A percentile compares a stretch with the other conserved stretches of the same genome.
Conservation (phyloP, 2,329 filamentous ascomycete genomes). For the Intubia oerlemansii region DNA sequence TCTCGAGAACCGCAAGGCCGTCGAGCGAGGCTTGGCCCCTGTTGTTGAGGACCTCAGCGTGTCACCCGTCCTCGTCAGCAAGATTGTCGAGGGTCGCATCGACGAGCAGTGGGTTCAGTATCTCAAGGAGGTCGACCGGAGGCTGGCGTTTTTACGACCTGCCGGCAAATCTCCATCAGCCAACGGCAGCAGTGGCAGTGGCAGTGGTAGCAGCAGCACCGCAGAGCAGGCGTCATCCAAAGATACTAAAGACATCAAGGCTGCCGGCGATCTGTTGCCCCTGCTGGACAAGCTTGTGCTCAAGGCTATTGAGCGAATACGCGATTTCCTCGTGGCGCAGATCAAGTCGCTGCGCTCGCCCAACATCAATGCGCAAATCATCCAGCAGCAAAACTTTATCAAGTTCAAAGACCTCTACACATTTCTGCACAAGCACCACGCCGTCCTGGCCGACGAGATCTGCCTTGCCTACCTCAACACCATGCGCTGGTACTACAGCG, state of each 20-base stretch:
- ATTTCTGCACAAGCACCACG: constrained; percentile 67
- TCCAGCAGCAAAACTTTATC: constrained; percentile 82
- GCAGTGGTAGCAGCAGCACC: too few species aligned
- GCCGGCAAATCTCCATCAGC: too few species aligned
- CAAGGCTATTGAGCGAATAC: constrained; percentile 74
- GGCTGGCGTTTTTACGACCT: too few species aligned
- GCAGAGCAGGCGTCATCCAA: constrained; percentile 17
- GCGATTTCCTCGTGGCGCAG: constrained; percentile 84
- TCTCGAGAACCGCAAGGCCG: constrained; percentile 70
- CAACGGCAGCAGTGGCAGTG: constrained; percentile 8
- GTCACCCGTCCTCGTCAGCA: constrained; percentile 61
- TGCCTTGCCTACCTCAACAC: constrained; percentile 90
- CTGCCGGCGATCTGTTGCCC: constrained; percentile 64
- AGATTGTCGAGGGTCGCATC: constrained; percentile 72
- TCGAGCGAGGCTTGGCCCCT: constrained; percentile 72
- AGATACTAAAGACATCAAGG: constrained; percentile 72
- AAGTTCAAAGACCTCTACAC: constrained; percentile 73
- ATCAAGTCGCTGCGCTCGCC: constrained; percentile 87
- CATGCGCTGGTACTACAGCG: constrained; percentile 95
- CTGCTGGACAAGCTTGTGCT: constrained; percentile 61
- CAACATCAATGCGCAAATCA: constrained; percentile 90
- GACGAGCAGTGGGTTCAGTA: constrained; percentile 78
- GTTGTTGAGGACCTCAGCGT: constrained; percentile 84
- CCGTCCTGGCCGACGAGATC: constrained; percentile 73
- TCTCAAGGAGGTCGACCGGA: constrained; percentile 64